Evolutionary conservation across 495 filamentous ascomycete genomes (phyloP), one percentile per base, ranked within the genome.

Genomic region (Penicillium samsonianum): DNA sequence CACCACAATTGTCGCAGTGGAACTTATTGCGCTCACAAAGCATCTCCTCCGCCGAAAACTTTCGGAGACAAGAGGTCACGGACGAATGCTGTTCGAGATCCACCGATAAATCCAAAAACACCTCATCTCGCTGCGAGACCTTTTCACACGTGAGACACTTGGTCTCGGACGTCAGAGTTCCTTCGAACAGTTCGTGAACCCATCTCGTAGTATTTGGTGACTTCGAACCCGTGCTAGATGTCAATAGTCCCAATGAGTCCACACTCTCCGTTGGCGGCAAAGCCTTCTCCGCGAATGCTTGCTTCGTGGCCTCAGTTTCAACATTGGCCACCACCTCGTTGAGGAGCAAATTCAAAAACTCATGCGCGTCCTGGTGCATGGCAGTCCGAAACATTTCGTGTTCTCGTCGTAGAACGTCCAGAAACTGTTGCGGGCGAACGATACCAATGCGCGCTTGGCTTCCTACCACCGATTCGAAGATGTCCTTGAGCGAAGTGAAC

Each of bases 31-130:
- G 83, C 73, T 98, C 94, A 67, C 94, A 98, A 54, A 98, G 86
- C 95, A 97, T 97, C 73, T 98, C 94, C 62, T 96, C 94, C 33
- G 92, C 92, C 0, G 94, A 98, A 67, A 98, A 98, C 57, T 96
- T 96, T 31, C 89, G 83, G 50, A 98, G 76, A 70, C 94, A 98
- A 14, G 95, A 91, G 3, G 94, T 98, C 2, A 98, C 94, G 0
- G 95, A 98, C 4, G 92, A 91, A 72, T 98, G 92, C 65, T 97
- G 89, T 58, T 96, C 91, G 17, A 98, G 77, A 71, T 98, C 94
- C 50, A 98, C 96, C 5, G 95, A 97, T 30, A 98, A 79, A 72
- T 98, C 94, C 35, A 98, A 71, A 59, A 98, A 98, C 0, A 91
- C 88, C 71, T 98, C 94, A 66, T 98, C 93, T 63, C 94, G 82